These are phyloP conservation scores for Conidiobolus incongruus DNA, from an alignment of 371 early-diverging fungal species.

Conservation along the genomic window DNA sequence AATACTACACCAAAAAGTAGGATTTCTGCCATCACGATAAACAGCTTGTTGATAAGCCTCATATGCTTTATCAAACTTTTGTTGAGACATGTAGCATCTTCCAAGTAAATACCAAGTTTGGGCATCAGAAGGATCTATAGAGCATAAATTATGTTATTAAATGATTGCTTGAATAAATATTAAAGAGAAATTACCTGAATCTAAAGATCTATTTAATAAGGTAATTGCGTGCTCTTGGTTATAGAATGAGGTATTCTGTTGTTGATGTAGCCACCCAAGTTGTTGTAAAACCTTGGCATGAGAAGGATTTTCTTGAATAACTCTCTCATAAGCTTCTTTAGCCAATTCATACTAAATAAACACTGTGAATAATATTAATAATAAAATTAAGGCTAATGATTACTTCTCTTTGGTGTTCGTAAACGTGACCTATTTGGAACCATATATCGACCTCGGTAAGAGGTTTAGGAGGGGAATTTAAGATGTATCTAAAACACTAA, in stretches of 20 bases:
- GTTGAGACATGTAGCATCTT: conserved; percentile 88
- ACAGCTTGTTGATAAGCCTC: conserved; percentile 97
- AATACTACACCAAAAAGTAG: conserved; percentile 96
- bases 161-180: neutral
- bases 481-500: conserved; percentile 80
- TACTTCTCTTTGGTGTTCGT: conserved; percentile 86
- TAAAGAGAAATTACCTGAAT: conserved; percentile 21
- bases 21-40: conserved; percentile 79
- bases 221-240: conserved; percentile 67
- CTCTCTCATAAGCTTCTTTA: conserved; percentile 81
- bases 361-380: neutral
- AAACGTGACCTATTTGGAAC: conserved; percentile 94
- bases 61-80: conserved; percentile 87
- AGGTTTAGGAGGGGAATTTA: conserved; percentile 81
- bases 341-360: conserved; percentile 37
- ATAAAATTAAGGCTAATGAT: neutral
- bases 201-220: conserved; percentile 60
- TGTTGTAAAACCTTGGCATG: conserved; percentile 93
- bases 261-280: conserved; percentile 88
- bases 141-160: neutral
- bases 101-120: conserved; percentile 92
- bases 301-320: conserved; percentile 67
- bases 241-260: conserved; percentile 48
- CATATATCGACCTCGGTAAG: conserved; percentile 84
- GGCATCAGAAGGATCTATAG: conserved; percentile 59